A percentile compares a stretch with the other conserved stretches of the same genome.
Evolutionary conservation across 2,329 filamentous ascomycete species (phyloP).

Genomic region (Rosellinia necatrix): DNA sequence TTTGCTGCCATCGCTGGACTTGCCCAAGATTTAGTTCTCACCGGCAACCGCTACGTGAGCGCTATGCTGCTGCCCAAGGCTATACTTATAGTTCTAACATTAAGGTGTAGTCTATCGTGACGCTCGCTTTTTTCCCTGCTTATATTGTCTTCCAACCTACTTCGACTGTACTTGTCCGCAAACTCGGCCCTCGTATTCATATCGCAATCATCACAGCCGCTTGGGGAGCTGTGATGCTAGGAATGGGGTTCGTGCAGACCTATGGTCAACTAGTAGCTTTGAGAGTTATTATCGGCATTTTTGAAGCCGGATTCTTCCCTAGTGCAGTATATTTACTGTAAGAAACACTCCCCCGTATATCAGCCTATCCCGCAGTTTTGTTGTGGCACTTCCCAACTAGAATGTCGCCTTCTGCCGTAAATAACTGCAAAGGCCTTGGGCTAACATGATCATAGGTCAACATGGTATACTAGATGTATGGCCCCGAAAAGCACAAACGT

Average conservation of each 20-base stretch:
- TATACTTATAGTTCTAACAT: constrained; percentile 4
- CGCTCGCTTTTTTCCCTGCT: constrained; percentile 74
- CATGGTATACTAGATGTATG: constrained; percentile 72
- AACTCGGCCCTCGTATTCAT: constrained; percentile 65
- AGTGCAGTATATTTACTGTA: constrained; percentile 72
- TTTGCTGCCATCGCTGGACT: constrained; percentile 73
- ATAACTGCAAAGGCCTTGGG: not conserved
- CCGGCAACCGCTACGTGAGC: constrained; percentile 47
- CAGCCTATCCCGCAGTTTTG: not conserved
- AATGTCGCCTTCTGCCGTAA: no score
- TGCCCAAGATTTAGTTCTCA: constrained; percentile 51
- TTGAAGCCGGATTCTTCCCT: constrained; percentile 75
- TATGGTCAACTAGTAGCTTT: constrained; percentile 59
- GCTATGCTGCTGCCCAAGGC: not conserved
- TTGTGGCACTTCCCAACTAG: not conserved
- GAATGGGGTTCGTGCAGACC: constrained; percentile 64
- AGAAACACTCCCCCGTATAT: not conserved
- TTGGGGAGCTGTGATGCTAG: constrained; percentile 67
- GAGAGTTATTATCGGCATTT: constrained; percentile 63
- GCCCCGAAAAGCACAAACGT: not conserved
- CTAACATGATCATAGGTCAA: constrained; percentile 44
- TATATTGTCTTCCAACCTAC: constrained; percentile 75
- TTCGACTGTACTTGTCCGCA: constrained; percentile 70
- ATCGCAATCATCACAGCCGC: constrained; percentile 58
- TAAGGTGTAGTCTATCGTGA: constrained; percentile 59